Base-by-base conservation (phyloP, 2,329 filamentous ascomycete species). In the Tolypocladium cylindrosporum region DNA sequence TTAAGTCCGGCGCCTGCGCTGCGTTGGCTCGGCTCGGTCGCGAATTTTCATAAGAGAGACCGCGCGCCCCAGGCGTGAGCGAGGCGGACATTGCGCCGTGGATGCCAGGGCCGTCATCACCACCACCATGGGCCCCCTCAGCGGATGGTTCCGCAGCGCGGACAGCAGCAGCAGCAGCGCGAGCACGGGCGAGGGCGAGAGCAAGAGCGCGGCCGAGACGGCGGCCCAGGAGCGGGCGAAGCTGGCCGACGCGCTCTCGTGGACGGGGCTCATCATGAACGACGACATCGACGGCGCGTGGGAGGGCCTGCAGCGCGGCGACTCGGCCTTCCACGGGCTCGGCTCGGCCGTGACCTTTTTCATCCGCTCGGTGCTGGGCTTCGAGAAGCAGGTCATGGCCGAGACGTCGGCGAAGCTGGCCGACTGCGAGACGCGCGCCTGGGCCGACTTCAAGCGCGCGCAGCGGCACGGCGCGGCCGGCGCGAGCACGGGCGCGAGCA, bases 241-340 rank as follows among this genome's bases (percentile, higher is more conserved):
- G 66, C 79, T 89, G 63, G 74, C 79, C 62, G 78, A 82, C 64
- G 85, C 84, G 62, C 81, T 87, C 75, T 71, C 68, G 70, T 88
- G 89, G 43, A 84, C 87, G 5, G 79, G 82, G 10, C 76, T 89
- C 58, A 90, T 96, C 65, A 88, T 96, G 79, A 88, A 94, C 68
- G 91, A 96, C 73, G 91, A 97, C 73, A 87, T 97, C 60, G 89
- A 91, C 41, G 86, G 84, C 43, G 94, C 94, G 7, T 90, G 95
- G 74, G 78, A 79, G 60, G 84, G 85, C 48, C 79, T 96, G 41
- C 81, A 82, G 55, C 82, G 87, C 63, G 87, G 89, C 51, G 81
- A 82, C 64, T 96, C 92, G 7, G 84, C 90, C n/a, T 97, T 95
- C 69, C 94, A 99, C 73, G 78, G 88, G 76, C 80, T 97, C 40